Base-by-base conservation (phyloP, 495 filamentous ascomycete species). In the Pseudomonodictys pantanalensis region DNA sequence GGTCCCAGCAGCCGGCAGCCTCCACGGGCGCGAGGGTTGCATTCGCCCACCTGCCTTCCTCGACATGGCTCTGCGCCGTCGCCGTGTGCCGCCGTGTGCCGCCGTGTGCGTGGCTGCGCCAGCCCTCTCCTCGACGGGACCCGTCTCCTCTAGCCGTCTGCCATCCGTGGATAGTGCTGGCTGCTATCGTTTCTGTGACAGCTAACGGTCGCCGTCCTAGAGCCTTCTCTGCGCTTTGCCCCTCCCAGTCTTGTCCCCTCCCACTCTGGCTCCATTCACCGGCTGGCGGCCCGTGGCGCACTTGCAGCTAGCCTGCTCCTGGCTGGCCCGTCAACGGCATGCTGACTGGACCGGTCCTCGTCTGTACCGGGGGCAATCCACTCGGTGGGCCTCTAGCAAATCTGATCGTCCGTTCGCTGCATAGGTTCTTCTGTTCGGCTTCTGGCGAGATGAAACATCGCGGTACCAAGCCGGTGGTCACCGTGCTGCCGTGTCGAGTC, bases 401-500 rank as follows among this genome's bases (percentile, higher is more conserved):
- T 52, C 53, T 63, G 64, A 43, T 63, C 64, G 60, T 63, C 64
- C 50, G 64, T 63, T 63, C 64, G 45, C 49, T 58, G 64, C 64
- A 67, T 60, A 55, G 60, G 47, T 63, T 55, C 51, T 56, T 59
- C 55, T 62, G 38, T 12, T 18, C 55, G 43, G 55, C 22, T 46
- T 46, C 47, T 45, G 48, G 47, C 47, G 47, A 63, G 54, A 67
- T 67, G 64, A 67, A 63, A 67, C 64, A 67, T 67, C 49, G 52
- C 58, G 6, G 60, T 63, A 48, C 64, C 64, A 58, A 50, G 42
- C 48, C 18, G 50, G 35, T 35, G 64, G 64, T 17, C 51, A 11
- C n/a, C 41, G 39, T 44, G 58, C 59, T 67, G 64, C 59, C 35
- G 64, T 67, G 54, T 63, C 55, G 64, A 67, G 54, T 39, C 33